A percentile compares a stretch with the other conserved stretches of the same genome.
Conservation (phyloP, 805 yeast species). For the Kodamaea kakaduensis region DNA sequence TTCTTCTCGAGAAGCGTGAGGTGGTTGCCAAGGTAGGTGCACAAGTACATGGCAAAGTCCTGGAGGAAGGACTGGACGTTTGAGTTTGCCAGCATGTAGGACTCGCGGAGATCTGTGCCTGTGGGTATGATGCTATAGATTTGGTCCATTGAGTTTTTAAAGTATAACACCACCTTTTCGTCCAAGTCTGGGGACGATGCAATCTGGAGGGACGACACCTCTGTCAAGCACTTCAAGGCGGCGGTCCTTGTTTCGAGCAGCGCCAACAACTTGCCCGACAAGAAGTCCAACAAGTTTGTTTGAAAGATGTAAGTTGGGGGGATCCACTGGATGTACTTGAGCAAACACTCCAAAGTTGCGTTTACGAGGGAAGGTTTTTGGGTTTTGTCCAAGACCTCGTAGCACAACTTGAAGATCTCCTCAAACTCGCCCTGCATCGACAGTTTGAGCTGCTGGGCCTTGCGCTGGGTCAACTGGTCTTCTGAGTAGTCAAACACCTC, state of each 20-base stretch:
- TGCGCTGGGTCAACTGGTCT: constrained; percentile 95
- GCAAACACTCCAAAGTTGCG: constrained; percentile 78
- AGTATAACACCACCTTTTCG: constrained; percentile 61
- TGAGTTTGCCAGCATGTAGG: constrained; percentile 72
- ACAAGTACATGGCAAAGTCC: constrained; percentile 89
- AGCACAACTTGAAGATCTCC: constrained; percentile 89
- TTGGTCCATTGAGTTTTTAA: constrained; percentile 68
- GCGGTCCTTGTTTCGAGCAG: constrained; percentile 79
- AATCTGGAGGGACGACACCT: constrained; percentile 71
- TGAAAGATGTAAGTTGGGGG: constrained; percentile 88
- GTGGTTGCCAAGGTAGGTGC: constrained; percentile 79
- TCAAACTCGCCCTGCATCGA: constrained; percentile 89
- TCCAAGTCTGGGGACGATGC: constrained; percentile 51
- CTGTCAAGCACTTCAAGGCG: constrained; percentile 89
- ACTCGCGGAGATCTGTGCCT: constrained; percentile 61
- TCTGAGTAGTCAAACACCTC: constrained; percentile 96
- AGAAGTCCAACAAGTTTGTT: constrained; percentile 68
- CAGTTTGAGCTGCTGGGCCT: constrained; percentile 74
- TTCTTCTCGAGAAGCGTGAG: constrained; percentile 55
- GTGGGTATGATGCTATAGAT: constrained; percentile 68
- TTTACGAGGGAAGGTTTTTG: constrained; percentile 76
- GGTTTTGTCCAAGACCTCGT: constrained; percentile 87
- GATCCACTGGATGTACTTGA: constrained; percentile 91
- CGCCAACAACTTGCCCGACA: constrained; percentile 61
- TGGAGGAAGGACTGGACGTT: constrained; percentile 91